A percentile compares a stretch with the other conserved stretches of the same genome.
Conservation (phyloP, 2,329 filamentous ascomycete genomes). For the Xylariaceae sp. region DNA sequence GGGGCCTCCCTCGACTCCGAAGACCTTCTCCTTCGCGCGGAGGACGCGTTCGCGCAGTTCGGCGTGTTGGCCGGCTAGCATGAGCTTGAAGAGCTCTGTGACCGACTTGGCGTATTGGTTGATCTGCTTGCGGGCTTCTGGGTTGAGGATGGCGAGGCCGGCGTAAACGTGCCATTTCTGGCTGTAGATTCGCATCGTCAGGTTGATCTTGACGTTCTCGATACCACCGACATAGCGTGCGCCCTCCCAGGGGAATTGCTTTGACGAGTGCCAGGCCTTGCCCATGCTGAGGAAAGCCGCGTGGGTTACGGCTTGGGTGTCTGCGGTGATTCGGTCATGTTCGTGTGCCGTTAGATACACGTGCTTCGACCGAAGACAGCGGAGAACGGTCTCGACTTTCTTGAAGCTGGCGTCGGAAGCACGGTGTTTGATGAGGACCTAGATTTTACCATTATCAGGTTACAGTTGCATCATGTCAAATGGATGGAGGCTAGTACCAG, state of each 20-base stretch:
- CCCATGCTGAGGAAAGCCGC: slow-evolving; percentile 97
- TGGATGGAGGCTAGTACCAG: slow-evolving; percentile 52
- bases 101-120: slow-evolving; percentile 88
- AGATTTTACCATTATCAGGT: background rate
- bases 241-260: slow-evolving; percentile 95
- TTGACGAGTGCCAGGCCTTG: slow-evolving; percentile 91
- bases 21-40: slow-evolving; percentile 61
- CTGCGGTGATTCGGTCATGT: slow-evolving; percentile 95
- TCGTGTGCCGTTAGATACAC: slow-evolving; percentile 81
- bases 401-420: slow-evolving; percentile 69
- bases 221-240: slow-evolving; percentile 95
- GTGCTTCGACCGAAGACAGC: slow-evolving; percentile 77
- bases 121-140: slow-evolving; percentile 86
- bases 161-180: slow-evolving; percentile 99
- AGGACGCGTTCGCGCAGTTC: slow-evolving; percentile 71
- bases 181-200: slow-evolving; percentile 92
- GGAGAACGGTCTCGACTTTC: slow-evolving; percentile 76
- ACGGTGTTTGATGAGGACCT: slow-evolving; percentile 85
- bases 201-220: slow-evolving; percentile 98
- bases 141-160: slow-evolving; percentile 93
- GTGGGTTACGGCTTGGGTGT: slow-evolving; percentile 97
- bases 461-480: background rate
- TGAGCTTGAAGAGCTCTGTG: slow-evolving; percentile 92
- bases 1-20: slow-evolving; percentile 45
- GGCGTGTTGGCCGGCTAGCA: slow-evolving; percentile 76